phyloP scores from a whole-genome alignment of 441 rosid species.

The Adansonia grandidieri region DNA sequence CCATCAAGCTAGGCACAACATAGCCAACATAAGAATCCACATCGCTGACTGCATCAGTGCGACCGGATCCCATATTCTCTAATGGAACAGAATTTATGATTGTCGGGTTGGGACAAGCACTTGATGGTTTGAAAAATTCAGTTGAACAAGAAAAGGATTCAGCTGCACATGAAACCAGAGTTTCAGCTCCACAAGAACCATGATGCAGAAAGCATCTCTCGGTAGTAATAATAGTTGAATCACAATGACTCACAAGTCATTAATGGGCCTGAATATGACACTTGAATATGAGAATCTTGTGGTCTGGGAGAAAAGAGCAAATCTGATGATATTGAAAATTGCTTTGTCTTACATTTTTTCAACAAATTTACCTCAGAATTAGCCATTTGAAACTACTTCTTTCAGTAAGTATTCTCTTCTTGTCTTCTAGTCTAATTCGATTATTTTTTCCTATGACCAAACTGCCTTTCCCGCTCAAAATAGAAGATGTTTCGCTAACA shows the following conservation, averaged over 20 bases:
- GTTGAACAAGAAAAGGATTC: conserved; percentile 24
- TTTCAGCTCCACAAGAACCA: conserved; percentile 8
- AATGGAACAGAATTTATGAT: conserved; percentile 22
- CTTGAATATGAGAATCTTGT: conserved; percentile 12
- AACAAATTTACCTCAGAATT: conserved; percentile 8
- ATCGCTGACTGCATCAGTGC: conserved; percentile 20
- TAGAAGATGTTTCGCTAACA: conserved; percentile 5
- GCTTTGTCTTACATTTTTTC: not conserved
- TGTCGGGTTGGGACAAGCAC: conserved; percentile 21
- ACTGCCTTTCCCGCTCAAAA: conserved; percentile 14
- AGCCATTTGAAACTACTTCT: not conserved
- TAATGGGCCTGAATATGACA: conserved; percentile 12
- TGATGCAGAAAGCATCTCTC: conserved; percentile 6
- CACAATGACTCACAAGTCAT: not conserved
- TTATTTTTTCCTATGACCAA: conserved; percentile 12
- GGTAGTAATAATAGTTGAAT: conserved; percentile 12
- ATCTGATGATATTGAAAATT: not conserved
- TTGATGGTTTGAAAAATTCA: conserved; percentile 22
- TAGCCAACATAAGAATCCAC: not conserved
- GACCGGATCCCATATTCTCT: conserved; percentile 19
- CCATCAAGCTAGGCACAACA: conserved; percentile 22
- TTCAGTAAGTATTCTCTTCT: conserved; percentile 3
- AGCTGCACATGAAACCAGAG: not conserved
- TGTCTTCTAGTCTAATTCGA: conserved; percentile 10
- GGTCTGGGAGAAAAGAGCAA: conserved; percentile 17